Evolutionary conservation across 306 rosid species (phyloP), one percentile per base, ranked within the genome.

Genomic region (Prunus fruticosa): DNA sequence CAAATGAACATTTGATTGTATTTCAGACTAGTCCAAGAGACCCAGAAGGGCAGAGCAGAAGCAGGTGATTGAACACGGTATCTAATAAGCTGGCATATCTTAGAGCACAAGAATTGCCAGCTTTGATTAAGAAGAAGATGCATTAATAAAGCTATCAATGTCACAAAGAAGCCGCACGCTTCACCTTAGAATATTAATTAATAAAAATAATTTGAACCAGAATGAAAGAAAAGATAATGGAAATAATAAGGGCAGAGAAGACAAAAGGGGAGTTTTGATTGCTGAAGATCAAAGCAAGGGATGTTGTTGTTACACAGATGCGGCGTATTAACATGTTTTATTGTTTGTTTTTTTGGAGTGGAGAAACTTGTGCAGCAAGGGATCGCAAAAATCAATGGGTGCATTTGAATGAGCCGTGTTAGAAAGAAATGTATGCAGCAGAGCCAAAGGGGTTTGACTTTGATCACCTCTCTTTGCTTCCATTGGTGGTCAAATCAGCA

Each of bases 81-180:
- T 43, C 76, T 43, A 57, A 72, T 38, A 38, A 72, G 76, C 76
- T 58, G 76, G 12, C 76, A 58, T 38, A 72, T 14, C 87, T 82
- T 86, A 76, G 74, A 52, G 67, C 68, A 25, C 57, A 91, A 81
- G 89, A 82, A 64, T 50, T 64, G 76, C 71, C 73, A 47, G 73
- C 65, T 28, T 68, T 72, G 67, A 41, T 72, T 15, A 16, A 43
- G n/a, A 57, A 72, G 76, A n/a, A 66, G 75, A 43, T 32, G 49
- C 65, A 38, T 22, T 14, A 60, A 25, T 23, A 10, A 41, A 72
- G 25, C 65, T 57, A 46, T 43, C 53, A 57, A 43, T 57, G 22
- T 57, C 56, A 22, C 4, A 9, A 72, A 54, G 30, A 68, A 72
- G 83, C 75, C 82, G 69, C 90, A 90, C 88, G 96, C 83, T 85